Conservation (phyloP, 1,284 basidiomycete genomes). For the Leccinum laetum region DNA sequence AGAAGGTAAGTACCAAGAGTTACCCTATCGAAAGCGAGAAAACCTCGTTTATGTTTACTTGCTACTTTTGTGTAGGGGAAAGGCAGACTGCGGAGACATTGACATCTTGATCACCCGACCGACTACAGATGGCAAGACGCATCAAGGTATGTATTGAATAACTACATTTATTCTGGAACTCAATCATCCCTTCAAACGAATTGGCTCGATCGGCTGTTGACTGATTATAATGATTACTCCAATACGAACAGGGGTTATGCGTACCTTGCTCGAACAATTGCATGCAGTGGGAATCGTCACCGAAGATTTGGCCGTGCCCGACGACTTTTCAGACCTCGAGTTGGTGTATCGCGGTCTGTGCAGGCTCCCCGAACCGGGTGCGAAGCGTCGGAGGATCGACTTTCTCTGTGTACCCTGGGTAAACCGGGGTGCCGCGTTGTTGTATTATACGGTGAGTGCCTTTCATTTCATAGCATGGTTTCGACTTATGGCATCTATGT, state of each 20-base stretch:
- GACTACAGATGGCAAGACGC: slow-evolving; percentile 69
- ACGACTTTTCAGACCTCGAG: slow-evolving; percentile 67
- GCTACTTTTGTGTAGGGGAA: slow-evolving; percentile 50
- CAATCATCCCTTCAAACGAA: background rate
- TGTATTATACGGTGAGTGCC: slow-evolving; percentile 82
- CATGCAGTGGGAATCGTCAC: slow-evolving; percentile 63
- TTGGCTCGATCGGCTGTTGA: background rate
- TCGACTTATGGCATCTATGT: background rate
- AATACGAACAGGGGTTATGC: slow-evolving; percentile 50
- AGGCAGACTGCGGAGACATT: slow-evolving; percentile 83
- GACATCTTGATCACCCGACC: slow-evolving; percentile 86
- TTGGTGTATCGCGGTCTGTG: slow-evolving; percentile 83
- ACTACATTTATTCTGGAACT: background rate
- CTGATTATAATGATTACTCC: background rate
- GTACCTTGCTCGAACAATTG: slow-evolving; percentile 57
- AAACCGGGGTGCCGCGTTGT: slow-evolving; percentile 77
- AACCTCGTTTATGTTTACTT: background rate
- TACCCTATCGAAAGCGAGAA: background rate
- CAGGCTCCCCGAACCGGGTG: slow-evolving; percentile 39
- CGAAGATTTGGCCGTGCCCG: slow-evolving; percentile 75
- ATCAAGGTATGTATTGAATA: slow-evolving; percentile 47
- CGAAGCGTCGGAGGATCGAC: slow-evolving; percentile 77
- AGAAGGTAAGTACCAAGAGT: slow-evolving; percentile 51
- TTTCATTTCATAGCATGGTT: background rate
- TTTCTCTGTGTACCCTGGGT: slow-evolving; percentile 78